Conservation (phyloP, 179 eudicot genomes). For the Patellifolia procumbens region DNA sequence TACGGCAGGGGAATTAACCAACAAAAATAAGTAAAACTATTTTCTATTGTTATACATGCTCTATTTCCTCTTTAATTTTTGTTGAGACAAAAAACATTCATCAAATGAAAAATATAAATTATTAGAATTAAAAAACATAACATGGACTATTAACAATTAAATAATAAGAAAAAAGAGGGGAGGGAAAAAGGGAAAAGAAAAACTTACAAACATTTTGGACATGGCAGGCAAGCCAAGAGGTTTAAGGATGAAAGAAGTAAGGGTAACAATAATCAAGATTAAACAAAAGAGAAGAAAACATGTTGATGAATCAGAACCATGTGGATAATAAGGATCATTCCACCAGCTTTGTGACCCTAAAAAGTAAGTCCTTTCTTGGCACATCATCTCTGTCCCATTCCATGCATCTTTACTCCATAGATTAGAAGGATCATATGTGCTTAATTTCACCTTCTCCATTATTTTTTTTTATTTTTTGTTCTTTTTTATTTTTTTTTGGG, state of each 20-base stretch:
- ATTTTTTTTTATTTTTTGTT: background rate
- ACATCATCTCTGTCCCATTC: background rate
- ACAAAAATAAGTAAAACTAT: no score
- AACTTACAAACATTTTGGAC: conserved; percentile 17
- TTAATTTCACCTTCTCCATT: background rate
- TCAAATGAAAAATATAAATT: no score
- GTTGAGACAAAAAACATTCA: no score
- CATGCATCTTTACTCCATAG: background rate
- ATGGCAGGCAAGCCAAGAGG: conserved; percentile 6
- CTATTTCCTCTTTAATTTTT: no score
- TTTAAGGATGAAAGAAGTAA: conserved; percentile 10
- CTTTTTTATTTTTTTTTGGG: no score
- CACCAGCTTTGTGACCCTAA: background rate
- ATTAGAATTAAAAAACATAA: background rate
- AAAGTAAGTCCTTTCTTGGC: conserved; percentile 2
- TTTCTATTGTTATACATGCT: no score
- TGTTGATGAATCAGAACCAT: conserved; percentile 8
- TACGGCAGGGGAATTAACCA: no score
- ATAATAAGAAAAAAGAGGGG: background rate
- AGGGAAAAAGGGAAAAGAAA: background rate
- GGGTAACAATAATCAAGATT: background rate
- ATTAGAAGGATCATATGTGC: background rate
- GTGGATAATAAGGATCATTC: background rate
- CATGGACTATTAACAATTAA: background rate
- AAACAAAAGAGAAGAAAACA: background rate